These are phyloP conservation scores for Ogataea trehaloabstinens DNA, from an alignment of 805 yeast genomes.

Conservation along the genomic window DNA sequence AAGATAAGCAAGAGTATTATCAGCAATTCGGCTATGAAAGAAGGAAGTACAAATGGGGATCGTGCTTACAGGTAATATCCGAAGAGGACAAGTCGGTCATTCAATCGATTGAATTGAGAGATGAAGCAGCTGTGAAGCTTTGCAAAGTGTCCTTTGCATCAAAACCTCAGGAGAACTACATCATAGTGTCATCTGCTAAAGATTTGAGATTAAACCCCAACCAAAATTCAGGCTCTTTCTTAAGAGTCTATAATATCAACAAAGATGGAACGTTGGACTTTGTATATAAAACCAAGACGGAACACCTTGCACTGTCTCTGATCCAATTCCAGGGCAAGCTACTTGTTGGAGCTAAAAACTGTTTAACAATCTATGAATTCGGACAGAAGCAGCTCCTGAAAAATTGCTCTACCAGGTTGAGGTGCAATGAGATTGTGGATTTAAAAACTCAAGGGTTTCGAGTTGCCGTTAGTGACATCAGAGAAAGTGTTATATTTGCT, in stretches of 20 bases:
- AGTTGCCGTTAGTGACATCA: slow-evolving; percentile 69
- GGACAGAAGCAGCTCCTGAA: slow-evolving; percentile 80
- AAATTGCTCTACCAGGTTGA: slow-evolving; percentile 51
- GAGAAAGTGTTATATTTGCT: slow-evolving; percentile 59
- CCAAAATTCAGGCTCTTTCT: slow-evolving; percentile 22
- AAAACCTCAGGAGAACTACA: slow-evolving; percentile 26
- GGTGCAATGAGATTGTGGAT: slow-evolving; percentile 50
- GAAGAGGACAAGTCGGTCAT: slow-evolving; percentile 31
- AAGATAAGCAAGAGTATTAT: slow-evolving; percentile 35
- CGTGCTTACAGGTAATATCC: slow-evolving; percentile 53
- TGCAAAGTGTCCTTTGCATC: slow-evolving; percentile 32
- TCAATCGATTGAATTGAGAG: slow-evolving; percentile 44
- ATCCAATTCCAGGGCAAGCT: slow-evolving; percentile 56
- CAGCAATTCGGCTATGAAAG: slow-evolving; percentile 46
- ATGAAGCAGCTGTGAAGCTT: slow-evolving; percentile 43
- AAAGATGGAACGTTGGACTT: slow-evolving; percentile 41
- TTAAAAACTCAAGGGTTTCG: slow-evolving; percentile 55
- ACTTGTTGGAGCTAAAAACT: slow-evolving; percentile 54
- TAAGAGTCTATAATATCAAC: slow-evolving; percentile 38
- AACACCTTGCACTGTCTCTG: slow-evolving; percentile 47
- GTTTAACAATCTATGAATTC: slow-evolving; percentile 60
- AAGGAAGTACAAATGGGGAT: slow-evolving; percentile 40
- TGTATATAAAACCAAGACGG: slow-evolving; percentile 60
- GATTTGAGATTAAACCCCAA: slow-evolving; percentile 32
- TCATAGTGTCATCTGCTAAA: slow-evolving; percentile 46